Base-by-base conservation (phyloP, 352 stramenopile species). In the Pythium utonaiense region DNA sequence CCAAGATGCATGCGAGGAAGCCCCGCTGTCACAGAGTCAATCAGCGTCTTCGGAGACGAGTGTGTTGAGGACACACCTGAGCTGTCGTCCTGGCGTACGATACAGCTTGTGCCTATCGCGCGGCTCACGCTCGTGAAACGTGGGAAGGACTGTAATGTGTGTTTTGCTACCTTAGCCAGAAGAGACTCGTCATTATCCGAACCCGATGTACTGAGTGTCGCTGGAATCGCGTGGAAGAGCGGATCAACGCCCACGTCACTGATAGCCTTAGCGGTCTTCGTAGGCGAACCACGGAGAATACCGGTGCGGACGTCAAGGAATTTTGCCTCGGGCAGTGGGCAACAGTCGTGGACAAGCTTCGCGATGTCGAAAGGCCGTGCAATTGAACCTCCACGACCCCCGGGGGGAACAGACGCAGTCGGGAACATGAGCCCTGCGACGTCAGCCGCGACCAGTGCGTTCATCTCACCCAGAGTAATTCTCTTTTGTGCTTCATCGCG, bases 301-400 rank as follows among this genome's bases (percentile, higher is more conserved):
- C 69, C 76, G 1, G 76, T 86, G 4, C 77, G 76, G 9, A 83
- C 71, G n/a, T 92, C 80, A 13, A 93, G 34, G 27, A 93, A 89
- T 51, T 89, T 91, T 28, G 66, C 55, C 1, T 60, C 50, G 13
- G 74, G 65, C 33, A 90, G 62, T n/a, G 83, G 83, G 22, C 78
- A 90, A 17, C 83, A 70, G 33, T 88, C 71, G 42, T 85, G 73
- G 8, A 89, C 56, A 17, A 93, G 59, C 36, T 72, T 75, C 17
- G 73, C 78, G 30, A 86, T 73, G 48, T 88, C 73, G 27, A 91
- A 89, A 0, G 77, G 64, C 10, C 53, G 47, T 17, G 54, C 31
- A 9, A 63, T 34, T 14, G 50, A 12, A 30, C 0, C 30, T 16
- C 63, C 27, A 14, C 38, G 34, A 34, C 22, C 12, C 31, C 10